Percentiles rank a stretch among this genome's conserved stretches.
These are phyloP conservation scores for Gnomoniopsis sp. DNA, from an alignment of 2,329 filamentous ascomycete species.

Conservation along the genomic window DNA sequence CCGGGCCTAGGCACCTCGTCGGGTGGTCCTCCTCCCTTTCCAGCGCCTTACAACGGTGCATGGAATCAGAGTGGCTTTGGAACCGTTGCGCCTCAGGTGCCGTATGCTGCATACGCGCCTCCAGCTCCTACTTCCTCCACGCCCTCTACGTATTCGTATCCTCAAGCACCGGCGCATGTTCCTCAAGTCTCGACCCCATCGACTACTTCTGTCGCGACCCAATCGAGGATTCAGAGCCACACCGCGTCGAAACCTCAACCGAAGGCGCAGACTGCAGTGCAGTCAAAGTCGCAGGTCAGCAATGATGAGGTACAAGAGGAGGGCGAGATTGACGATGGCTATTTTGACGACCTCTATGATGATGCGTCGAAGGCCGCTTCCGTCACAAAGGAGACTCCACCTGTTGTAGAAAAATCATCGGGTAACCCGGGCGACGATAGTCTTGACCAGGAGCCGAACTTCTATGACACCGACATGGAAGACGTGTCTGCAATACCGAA, in stretches of 20 bases:
- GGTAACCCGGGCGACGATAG: not conserved
- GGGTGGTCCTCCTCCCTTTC: slow-evolving; percentile 1
- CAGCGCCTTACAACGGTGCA: slow-evolving; percentile 4
- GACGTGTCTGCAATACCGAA: slow-evolving; percentile 19
- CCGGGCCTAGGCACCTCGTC: slow-evolving; percentile 34
- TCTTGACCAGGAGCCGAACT: slow-evolving; percentile 22
- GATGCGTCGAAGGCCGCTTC: slow-evolving; percentile 26
- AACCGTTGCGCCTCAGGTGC: not conserved
- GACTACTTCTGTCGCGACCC: not conserved
- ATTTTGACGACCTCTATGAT: slow-evolving; percentile 56
- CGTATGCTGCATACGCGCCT: slow-evolving; percentile 6
- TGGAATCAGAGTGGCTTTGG: slow-evolving; percentile 5
- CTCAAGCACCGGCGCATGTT: not conserved
- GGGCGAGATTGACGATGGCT: slow-evolving; percentile 72
- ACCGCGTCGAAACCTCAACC: not conserved
- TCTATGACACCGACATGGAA: slow-evolving; percentile 27
- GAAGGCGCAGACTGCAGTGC: not conserved
- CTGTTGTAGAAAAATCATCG: not conserved
- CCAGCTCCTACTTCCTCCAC: not conserved
- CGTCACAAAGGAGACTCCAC: not conserved
- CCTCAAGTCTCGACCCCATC: not conserved
- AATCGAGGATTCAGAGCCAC: not conserved
- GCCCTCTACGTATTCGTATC: not conserved
- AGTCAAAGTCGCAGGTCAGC: slow-evolving; percentile 2
- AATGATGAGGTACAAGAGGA: slow-evolving; percentile 52